Conservation (phyloP, 257 asterid species). For the Cynanchum wilfordii region DNA sequence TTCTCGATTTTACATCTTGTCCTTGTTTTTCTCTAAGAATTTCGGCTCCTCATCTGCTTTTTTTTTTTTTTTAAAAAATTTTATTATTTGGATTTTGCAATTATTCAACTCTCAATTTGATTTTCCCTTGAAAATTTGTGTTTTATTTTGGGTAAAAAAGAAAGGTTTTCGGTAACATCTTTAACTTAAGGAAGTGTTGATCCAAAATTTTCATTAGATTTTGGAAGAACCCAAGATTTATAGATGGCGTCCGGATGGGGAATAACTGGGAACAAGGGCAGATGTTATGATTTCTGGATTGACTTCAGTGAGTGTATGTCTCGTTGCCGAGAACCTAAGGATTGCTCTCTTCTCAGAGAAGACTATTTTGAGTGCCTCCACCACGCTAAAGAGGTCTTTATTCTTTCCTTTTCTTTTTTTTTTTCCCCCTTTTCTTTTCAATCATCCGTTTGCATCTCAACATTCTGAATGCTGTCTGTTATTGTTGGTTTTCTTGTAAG, state of each 20-base stretch:
- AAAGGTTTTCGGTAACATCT: too few species aligned
- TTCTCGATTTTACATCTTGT: background rate
- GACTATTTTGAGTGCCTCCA: conserved; percentile 97
- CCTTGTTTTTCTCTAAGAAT: background rate
- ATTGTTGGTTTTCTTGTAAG: background rate
- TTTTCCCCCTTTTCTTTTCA: background rate
- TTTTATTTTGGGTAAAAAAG: too few species aligned
- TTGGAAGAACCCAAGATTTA: background rate
- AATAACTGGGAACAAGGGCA: conserved; percentile 89
- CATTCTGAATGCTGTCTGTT: background rate
- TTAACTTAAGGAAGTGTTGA: conserved; percentile 6
- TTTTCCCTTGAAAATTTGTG: background rate
- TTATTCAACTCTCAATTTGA: background rate
- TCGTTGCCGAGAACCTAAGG: conserved; percentile 82
- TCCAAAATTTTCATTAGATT: background rate
- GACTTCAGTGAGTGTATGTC: conserved; percentile 98
- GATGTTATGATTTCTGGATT: conserved; percentile 98
- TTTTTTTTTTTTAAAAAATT: background rate
- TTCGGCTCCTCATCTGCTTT: background rate
- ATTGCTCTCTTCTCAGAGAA: conserved; percentile 86
- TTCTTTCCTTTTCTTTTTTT: background rate
- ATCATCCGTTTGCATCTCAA: background rate
- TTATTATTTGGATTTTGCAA: background rate
- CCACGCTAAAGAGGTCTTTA: conserved; percentile 84
- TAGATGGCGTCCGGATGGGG: conserved; percentile 98